Percentiles rank a stretch among this genome's conserved stretches.
Conservation (phyloP, 2,329 filamentous ascomycete species). For the Coleophoma eucalyptorum region DNA sequence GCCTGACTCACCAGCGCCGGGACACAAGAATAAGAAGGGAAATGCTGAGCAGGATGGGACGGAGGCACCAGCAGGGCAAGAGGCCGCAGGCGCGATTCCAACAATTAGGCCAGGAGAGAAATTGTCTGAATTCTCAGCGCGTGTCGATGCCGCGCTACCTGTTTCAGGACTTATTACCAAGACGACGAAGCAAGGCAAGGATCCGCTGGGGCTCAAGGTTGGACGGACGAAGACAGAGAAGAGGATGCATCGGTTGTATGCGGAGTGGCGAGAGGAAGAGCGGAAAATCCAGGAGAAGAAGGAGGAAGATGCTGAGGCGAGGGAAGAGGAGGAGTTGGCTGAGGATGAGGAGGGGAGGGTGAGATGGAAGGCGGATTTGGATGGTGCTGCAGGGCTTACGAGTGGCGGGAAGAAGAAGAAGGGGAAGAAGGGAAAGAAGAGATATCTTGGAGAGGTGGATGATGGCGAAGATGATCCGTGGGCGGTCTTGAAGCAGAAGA, state of each 20-base stretch:
- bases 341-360: slow-evolving; percentile 29
- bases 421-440: slow-evolving; percentile 22
- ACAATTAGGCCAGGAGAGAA: slow-evolving; percentile 82
- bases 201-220: slow-evolving; percentile 61
- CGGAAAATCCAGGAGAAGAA: slow-evolving; percentile 36
- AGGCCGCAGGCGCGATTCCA: slow-evolving; percentile 37
- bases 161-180: slow-evolving; percentile 67
- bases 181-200: slow-evolving; percentile 54
- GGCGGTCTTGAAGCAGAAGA: slow-evolving; percentile 22
- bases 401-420: slow-evolving; percentile 29
- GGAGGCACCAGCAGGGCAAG: not conserved
- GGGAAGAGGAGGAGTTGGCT: slow-evolving; percentile 25
- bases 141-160: slow-evolving; percentile 82
- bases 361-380: slow-evolving; percentile 61
- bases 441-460: slow-evolving; percentile 38
- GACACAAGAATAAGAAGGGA: slow-evolving; percentile 10
- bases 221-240: slow-evolving; percentile 79
- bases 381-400: slow-evolving; percentile 32
- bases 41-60: not conserved
- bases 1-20: slow-evolving; percentile 11
- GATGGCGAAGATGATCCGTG: slow-evolving; percentile 30
- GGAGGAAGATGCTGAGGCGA: slow-evolving; percentile 23
- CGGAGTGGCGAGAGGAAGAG: slow-evolving; percentile 71
- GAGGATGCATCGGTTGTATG: slow-evolving; percentile 75
- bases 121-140: slow-evolving; percentile 73